Percentiles rank a stretch among this genome's conserved stretches.
phyloP scores from a whole-genome alignment of 2,329 filamentous ascomycete genomes.

The Talaromyces sp. region DNA sequence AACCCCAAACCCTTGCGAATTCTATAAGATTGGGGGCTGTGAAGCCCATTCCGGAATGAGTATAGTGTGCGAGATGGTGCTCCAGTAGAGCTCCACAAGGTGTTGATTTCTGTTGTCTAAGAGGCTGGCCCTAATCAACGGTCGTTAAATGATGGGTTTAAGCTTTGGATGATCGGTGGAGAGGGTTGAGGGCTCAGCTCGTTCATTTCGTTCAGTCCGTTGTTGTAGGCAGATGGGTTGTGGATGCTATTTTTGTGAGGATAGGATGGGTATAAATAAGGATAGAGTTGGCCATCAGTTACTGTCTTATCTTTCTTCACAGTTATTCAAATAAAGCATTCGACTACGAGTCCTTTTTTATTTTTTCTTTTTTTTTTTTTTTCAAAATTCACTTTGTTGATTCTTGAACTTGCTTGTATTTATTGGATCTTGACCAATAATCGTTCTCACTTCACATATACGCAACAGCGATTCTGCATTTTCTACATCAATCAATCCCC shows the following conservation, averaged over 20 bases:
- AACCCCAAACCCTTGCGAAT: neutral
- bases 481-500: neutral
- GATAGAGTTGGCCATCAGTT: neutral
- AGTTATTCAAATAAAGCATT: neutral
- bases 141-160: neutral
- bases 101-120: neutral
- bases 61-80: slow-evolving; percentile 13
- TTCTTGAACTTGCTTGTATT: neutral
- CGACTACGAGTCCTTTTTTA: too few species aligned
- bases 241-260: neutral
- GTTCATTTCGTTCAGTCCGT: neutral
- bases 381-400: neutral
- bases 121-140: neutral
- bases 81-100: neutral
- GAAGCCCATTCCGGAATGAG: neutral
- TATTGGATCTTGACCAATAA: neutral
- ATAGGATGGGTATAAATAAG: neutral
- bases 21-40: neutral
- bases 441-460: neutral
- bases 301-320: neutral
- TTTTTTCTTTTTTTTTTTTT: too few species aligned
- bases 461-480: neutral
- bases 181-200: neutral
- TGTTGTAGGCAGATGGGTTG: neutral
- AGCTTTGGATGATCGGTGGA: neutral